phyloP scores from a whole-genome alignment of 176 grass and related monocot genomes.

The Alopecurus myosuroides region DNA sequence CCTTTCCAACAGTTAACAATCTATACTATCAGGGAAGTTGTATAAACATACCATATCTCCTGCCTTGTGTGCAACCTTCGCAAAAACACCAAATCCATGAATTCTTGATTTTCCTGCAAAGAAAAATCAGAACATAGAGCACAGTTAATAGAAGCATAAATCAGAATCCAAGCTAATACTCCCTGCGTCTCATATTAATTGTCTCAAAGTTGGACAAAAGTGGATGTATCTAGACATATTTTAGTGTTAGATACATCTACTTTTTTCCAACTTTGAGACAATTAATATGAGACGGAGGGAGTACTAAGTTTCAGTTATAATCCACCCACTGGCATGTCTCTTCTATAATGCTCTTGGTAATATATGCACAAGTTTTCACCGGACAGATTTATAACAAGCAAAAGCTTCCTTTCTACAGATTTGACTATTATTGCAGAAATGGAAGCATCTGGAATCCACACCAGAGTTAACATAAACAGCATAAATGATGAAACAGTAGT shows the following conservation, averaged over 20 bases:
- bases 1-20: constrained; percentile 10
- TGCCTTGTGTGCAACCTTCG: constrained; percentile 91
- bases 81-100: constrained; percentile 97
- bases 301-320: constrained; percentile 9
- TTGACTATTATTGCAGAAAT: constrained; percentile 6
- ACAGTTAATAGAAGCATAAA: constrained; percentile 8
- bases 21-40: constrained; percentile 21
- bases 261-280: too few species aligned
- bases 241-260: too few species aligned
- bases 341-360: not conserved
- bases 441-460: not conserved
- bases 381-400: constrained; percentile 1
- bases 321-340: constrained; percentile 4
- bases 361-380: not conserved
- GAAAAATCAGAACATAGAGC: not conserved
- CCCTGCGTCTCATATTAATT: too few species aligned
- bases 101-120: constrained; percentile 94
- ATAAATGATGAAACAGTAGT: not conserved
- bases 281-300: too few species aligned
- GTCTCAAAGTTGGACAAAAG: too few species aligned
- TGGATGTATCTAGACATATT: too few species aligned
- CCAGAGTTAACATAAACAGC: constrained; percentile 15
- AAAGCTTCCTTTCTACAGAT: constrained; percentile 7
- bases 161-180: constrained; percentile 16
- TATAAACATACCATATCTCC: constrained; percentile 84